Evolutionary conservation across 345 rosid species (phyloP).

Genomic region (Cardamine chenopodiifolia): DNA sequence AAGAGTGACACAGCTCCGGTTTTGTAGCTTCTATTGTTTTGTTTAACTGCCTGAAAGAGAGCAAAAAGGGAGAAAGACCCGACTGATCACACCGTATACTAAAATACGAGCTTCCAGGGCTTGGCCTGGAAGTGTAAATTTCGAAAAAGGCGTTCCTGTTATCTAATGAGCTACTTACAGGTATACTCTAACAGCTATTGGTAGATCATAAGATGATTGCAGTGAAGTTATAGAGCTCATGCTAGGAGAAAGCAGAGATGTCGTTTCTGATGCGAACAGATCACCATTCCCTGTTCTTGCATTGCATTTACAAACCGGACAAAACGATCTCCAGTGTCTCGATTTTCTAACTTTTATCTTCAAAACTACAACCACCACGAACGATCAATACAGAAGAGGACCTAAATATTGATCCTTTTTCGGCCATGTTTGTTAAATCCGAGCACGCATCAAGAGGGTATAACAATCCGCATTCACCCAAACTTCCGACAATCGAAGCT

Average conservation of each 20-base stretch:
- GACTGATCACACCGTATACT: neutral
- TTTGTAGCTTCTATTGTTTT: neutral
- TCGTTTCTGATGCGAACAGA: constrained; percentile 67
- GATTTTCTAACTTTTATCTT: constrained; percentile 74
- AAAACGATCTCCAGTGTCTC: constrained; percentile 80
- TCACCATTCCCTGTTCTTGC: constrained; percentile 59
- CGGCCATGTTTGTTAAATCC: constrained; percentile 50
- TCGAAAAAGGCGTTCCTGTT: neutral
- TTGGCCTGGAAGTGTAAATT: neutral
- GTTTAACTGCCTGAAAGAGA: constrained; percentile 53
- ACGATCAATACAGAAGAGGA: constrained; percentile 59
- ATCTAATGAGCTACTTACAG: neutral
- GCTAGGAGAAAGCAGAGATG: constrained; percentile 66
- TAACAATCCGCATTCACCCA: constrained; percentile 61
- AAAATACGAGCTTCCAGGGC: neutral
- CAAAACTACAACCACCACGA: constrained; percentile 77
- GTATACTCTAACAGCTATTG: constrained; percentile 31
- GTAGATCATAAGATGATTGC: constrained; percentile 40
- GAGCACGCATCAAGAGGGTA: constrained; percentile 76
- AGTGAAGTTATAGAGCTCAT: constrained; percentile 52
- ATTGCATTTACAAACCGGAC: constrained; percentile 83
- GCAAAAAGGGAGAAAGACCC: constrained; percentile 3
- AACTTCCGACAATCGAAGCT: constrained; percentile 57
- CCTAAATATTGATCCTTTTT: constrained; percentile 31
- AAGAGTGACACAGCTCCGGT: neutral